Evolutionary conservation across 2,329 filamentous ascomycete genomes (phyloP), one percentile per base, ranked within the genome.

Genomic region (Paradendryphiella salina): DNA sequence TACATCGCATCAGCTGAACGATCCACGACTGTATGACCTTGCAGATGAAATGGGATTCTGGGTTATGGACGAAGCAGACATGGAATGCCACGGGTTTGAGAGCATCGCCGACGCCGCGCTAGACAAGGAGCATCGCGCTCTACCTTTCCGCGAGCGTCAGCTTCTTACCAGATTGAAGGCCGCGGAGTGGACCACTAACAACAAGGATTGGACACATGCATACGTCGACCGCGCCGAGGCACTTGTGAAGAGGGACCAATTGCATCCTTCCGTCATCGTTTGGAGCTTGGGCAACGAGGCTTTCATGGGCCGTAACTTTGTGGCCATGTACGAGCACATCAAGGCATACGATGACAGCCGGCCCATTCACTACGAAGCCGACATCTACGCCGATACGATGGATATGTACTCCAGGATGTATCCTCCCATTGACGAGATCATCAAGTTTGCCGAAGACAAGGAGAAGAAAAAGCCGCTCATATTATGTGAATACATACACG

Each of bases 281-380:
- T 90, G 87, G 87, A 86, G 83, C 38, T 75, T 90, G 0, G 87
- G 87, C 0, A 90, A 90, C 61, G 87, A 90, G 65, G 82, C 86
- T 0, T 89, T 88, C 64, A 89, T 87, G 61, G 87, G 87, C 0
- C 74, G 76, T 7, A 89, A 90, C 63, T 84, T 87, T 62, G 77
- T 77, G 37, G 82, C 81, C 28, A 90, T 90, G 87, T 85, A 85
- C 59, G 73, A 84, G 3, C 85, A 81, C 65, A 79, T 80, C 41
- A 85, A 83, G 53, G 51, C 72, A 1, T 73, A 78, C n/a, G 86
- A 89, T 57, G 76, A 80, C 0, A 79, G 78, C 0, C 75, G 86
- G 5, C 77, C 81, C 0, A 76, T 88, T 0, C 86, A 89, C 66
- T 88, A 88, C 61, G 86, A 88, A 65, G 84, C 82, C 1, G 85